A percentile compares a stretch with the other conserved stretches of the same genome.
Evolutionary conservation across 495 filamentous ascomycete genomes (phyloP).

Genomic region (Penicillium dipodomyicola): DNA sequence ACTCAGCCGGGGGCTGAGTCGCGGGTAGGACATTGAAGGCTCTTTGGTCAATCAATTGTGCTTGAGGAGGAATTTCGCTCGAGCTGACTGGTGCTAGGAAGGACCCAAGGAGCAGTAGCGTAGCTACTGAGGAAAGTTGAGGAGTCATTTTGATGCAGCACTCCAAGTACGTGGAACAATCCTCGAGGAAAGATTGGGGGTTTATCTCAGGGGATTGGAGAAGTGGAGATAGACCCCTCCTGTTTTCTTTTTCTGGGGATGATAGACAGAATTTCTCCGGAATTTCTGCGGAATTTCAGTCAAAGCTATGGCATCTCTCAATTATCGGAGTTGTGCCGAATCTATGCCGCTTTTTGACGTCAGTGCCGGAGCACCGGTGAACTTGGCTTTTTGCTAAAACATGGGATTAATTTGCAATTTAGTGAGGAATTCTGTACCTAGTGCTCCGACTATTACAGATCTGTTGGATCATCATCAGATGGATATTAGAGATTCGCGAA

Average conservation of each 20-base stretch:
- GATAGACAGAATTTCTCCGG: background rate
- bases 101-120: background rate
- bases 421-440: too few relatives aligned
- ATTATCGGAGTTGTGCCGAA: slow-evolving; percentile 1
- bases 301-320: background rate
- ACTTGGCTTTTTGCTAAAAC: background rate
- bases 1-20: slow-evolving; percentile 16
- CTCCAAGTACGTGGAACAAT: background rate
- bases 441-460: background rate
- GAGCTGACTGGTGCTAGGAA: slow-evolving; percentile 3
- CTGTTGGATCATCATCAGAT: background rate
- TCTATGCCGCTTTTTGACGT: background rate
- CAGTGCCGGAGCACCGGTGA: background rate
- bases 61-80: slow-evolving; percentile 17
- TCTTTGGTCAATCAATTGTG: slow-evolving; percentile 20
- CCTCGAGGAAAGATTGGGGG: background rate
- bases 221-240: background rate
- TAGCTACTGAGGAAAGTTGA: background rate
- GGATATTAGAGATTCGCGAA: background rate
- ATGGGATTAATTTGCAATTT: too few relatives aligned
- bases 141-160: background rate
- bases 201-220: slow-evolving; percentile 3
- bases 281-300: background rate
- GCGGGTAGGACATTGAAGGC: slow-evolving; percentile 22
- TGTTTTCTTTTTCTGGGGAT: background rate